Conservation (phyloP, 2,329 filamentous ascomycete species). For the Penicillium sp. region DNA sequence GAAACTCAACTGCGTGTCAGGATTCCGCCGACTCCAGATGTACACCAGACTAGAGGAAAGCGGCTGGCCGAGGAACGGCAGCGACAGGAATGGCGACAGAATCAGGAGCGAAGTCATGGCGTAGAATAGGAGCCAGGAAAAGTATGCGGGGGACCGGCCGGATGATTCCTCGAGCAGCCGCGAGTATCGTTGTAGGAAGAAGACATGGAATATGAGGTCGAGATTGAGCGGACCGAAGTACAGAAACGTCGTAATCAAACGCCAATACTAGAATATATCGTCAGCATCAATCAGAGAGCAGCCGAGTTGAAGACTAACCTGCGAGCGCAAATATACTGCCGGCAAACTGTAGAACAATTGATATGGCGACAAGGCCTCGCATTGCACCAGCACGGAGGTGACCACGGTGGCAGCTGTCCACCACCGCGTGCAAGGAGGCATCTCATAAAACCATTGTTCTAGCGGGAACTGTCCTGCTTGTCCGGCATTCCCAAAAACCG, state of each 20-base stretch:
- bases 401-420: conserved; percentile 93
- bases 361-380: conserved; percentile 85
- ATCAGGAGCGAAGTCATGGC: conserved; percentile 73
- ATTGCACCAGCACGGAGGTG: conserved; percentile 86
- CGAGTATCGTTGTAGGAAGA: conserved; percentile 95
- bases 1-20: conserved; percentile 84
- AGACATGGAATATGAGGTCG: conserved; percentile 94
- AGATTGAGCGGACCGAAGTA: conserved; percentile 95
- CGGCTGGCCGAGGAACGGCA: conserved; percentile 91
- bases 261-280: conserved; percentile 74
- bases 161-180: conserved; percentile 92
- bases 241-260: conserved; percentile 90
- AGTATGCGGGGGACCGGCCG: conserved; percentile 85
- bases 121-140: conserved; percentile 90
- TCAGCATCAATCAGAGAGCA: background rate
- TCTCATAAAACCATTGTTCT: conserved; percentile 98
- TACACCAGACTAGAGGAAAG: conserved; percentile 92
- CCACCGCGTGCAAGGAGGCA: conserved; percentile 92
- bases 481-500: conserved; percentile 42
- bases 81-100: conserved; percentile 80
- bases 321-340: conserved; percentile 83
- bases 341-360: conserved; percentile 97
- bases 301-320: conserved; percentile 59
- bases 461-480: conserved; percentile 66
- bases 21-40: conserved; percentile 95